Percentiles rank a stretch among this genome's conserved stretches.
Evolutionary conservation across 75 land plant genomes (phyloP).

Genomic region (Selaginella tamariscina): DNA sequence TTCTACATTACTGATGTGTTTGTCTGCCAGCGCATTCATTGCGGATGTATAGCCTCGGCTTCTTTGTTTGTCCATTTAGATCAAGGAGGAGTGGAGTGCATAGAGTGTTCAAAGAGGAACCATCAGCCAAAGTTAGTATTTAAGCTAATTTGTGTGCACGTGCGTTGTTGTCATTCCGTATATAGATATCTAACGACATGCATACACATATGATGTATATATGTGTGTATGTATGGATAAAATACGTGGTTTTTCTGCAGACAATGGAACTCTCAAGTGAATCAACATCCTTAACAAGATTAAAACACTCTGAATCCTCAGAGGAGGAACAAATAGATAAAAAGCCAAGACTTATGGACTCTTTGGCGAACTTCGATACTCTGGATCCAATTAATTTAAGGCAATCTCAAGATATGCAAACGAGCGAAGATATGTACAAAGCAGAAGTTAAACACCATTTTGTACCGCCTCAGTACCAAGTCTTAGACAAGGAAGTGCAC

Average conservation of each 20-base stretch:
- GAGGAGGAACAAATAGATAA: neutral
- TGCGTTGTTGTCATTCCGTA: too few species aligned
- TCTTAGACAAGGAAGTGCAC: neutral
- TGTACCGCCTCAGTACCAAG: too few species aligned
- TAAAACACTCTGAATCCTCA: neutral
- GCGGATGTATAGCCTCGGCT: neutral
- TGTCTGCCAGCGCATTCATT: neutral
- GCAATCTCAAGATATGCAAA: too few species aligned
- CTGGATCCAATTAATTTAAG: too few species aligned
- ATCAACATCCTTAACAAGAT: neutral
- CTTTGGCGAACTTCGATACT: too few species aligned
- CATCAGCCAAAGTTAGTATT: neutral
- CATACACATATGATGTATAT: too few species aligned
- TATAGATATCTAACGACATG: too few species aligned
- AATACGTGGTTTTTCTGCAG: neutral
- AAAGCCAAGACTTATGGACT: neutral
- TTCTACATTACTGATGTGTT: slow-evolving; percentile 10
- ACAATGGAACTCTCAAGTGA: neutral
- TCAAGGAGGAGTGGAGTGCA: neutral
- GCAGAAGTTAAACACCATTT: too few species aligned
- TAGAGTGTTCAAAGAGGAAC: neutral
- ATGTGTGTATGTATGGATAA: too few species aligned
- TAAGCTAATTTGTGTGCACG: too few species aligned
- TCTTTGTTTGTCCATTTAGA: neutral
- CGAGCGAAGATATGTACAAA: too few species aligned